Evolutionary conservation across 1,284 basidiomycete species (phyloP), one percentile per base, ranked within the genome.

Genomic region (Trichosporon faecale): DNA sequence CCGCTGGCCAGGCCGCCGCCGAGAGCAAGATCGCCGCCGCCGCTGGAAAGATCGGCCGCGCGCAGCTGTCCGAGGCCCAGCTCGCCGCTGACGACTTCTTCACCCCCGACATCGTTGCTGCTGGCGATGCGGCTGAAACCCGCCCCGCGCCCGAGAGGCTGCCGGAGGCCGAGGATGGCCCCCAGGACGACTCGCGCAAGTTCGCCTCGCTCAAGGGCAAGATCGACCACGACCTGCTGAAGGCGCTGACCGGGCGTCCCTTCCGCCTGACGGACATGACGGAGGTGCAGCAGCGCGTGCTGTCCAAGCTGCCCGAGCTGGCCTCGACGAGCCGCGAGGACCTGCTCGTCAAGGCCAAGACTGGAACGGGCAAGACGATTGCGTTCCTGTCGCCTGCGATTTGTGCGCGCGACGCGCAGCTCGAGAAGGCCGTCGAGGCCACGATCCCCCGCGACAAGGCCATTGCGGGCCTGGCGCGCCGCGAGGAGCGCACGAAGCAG

Each of bases 341-440:
- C 79, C 66, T 84, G 75, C 71, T 82, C 73, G 74, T 79, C 75
- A 81, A 81, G 79, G 93, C 94, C n/a, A 92, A 91, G 82, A 96
- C 95, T 0, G 94, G 95, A 57, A 95, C 94, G 0, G 94, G 94
- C 65, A 98, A 97, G 85, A 97, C 94, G 0, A 85, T 95, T 40
- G 83, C 90, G 0, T 98, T 96, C 86, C 88, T 98, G 66, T 87
- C 97, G 5, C 94, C 94, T 4, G 92, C 92, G 12, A 87, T 98
- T 72, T 92, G 96, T 77, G 86, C 90, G 0, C 89, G 93, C 12
- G 52, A 91, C 21, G 76, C 79, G 69, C 75, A 75, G 63, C 72
- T 83, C 49, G 74, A 80, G 8, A 68, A 78, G 64, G 71, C 81
- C 9, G 69, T 72, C 16, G 65, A 63, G 21, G 35, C 64, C 21